Percentiles rank a stretch among this genome's conserved stretches.
Evolutionary conservation across 2,329 filamentous ascomycete genomes (phyloP).

Genomic region (Cladosporium sp.): DNA sequence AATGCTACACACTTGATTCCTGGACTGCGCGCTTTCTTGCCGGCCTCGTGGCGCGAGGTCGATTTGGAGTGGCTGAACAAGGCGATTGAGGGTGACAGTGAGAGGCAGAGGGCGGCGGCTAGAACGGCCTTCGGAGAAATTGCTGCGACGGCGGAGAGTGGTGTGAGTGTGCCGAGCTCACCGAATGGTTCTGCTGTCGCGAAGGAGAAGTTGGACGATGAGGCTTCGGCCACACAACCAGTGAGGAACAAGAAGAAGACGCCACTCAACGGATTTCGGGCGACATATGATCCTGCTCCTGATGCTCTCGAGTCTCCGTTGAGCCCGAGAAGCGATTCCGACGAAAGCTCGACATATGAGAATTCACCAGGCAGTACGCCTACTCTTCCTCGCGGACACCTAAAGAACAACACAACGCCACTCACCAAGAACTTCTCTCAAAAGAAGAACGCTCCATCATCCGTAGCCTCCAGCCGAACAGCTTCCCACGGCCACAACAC

Average conservation of each 20-base stretch:
- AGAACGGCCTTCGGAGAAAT: neutral
- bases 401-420: neutral
- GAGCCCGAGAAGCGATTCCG: neutral
- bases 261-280: conserved; percentile 9
- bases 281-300: neutral
- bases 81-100: conserved; percentile 18
- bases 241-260: conserved; percentile 5
- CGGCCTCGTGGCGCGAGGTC: conserved; percentile 22
- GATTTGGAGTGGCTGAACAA: conserved; percentile 24
- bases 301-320: neutral
- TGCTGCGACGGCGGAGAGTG: neutral
- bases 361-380: neutral
- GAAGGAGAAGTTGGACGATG: neutral
- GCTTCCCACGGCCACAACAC: neutral
- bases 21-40: conserved; percentile 25
- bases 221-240: neutral
- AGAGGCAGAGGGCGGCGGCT: neutral
- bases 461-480: neutral
- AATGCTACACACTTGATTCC: conserved; percentile 22
- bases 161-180: neutral
- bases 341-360: neutral
- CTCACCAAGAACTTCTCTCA: neutral
- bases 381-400: neutral
- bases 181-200: neutral
- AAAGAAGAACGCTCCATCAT: neutral